These are phyloP conservation scores for Avena eriantha DNA, from an alignment of 176 grass and related monocot species.

Conservation along the genomic window DNA sequence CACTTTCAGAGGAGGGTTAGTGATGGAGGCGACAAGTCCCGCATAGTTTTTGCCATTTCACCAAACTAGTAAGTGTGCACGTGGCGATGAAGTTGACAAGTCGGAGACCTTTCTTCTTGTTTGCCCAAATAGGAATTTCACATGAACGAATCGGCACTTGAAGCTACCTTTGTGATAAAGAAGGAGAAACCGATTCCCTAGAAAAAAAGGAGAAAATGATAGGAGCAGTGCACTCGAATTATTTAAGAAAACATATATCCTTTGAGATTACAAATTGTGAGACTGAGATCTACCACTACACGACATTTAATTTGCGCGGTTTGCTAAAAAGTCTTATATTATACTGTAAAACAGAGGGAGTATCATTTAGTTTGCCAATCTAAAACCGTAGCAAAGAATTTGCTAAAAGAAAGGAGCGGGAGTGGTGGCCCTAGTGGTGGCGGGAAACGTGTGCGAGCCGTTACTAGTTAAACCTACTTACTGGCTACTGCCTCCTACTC, in stretches of 20 bases:
- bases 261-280: no score
- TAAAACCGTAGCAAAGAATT: no score
- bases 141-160: neutral
- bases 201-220: no score
- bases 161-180: neutral
- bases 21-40: neutral
- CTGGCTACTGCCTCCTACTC: neutral
- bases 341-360: no score
- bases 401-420: neutral
- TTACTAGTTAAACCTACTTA: conserved; percentile 43
- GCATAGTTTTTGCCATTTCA: neutral
- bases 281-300: no score
- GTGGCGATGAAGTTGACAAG: neutral
- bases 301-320: no score
- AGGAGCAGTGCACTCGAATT: no score
- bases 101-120: neutral
- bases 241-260: no score
- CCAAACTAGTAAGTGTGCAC: no score
- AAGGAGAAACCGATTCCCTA: no score
- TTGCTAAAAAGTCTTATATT: no score
- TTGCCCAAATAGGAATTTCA: neutral
- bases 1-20: neutral
- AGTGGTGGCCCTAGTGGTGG: conserved; percentile 48
- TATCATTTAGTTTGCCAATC: no score
- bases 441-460: conserved; percentile 58